Percentiles rank a stretch among this genome's conserved stretches.
These are phyloP conservation scores for Cicer judaicum DNA, from an alignment of 306 rosid species.

Conservation along the genomic window DNA sequence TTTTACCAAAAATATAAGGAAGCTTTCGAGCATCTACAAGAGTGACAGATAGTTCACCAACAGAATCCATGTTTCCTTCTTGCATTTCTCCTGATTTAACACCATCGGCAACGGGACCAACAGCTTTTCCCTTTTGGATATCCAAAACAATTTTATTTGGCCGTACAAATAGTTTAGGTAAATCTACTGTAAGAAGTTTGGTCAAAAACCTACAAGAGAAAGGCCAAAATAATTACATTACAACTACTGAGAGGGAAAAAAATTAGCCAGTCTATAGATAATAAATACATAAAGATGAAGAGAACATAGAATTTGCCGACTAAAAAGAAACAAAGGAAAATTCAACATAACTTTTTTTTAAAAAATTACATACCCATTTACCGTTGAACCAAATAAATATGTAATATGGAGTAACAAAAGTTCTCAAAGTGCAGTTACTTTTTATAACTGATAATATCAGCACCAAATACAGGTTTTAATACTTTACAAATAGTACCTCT, in stretches of 20 bases:
- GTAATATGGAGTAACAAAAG: slow-evolving; percentile 21
- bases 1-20: slow-evolving; percentile 82
- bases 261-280: slow-evolving; percentile 25
- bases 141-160: slow-evolving; percentile 97
- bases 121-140: slow-evolving; percentile 89
- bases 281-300: slow-evolving; percentile 27
- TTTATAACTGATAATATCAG: slow-evolving; percentile 34
- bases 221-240: slow-evolving; percentile 21
- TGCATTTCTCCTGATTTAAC: slow-evolving; percentile 82
- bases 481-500: slow-evolving; percentile 9
- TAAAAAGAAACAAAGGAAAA: slow-evolving; percentile 29
- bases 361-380: not conserved
- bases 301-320: not conserved
- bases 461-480: slow-evolving; percentile 3
- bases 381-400: slow-evolving; percentile 15
- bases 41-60: slow-evolving; percentile 94
- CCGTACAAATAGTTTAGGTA: slow-evolving; percentile 94
- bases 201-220: slow-evolving; percentile 78
- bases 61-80: slow-evolving; percentile 92
- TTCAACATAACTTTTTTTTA: not conserved
- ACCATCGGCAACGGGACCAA: slow-evolving; percentile 75
- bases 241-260: slow-evolving; percentile 27
- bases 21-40: slow-evolving; percentile 96
- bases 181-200: slow-evolving; percentile 94
- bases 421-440: slow-evolving; percentile 12